A percentile compares a stretch with the other conserved stretches of the same genome.
phyloP scores from a whole-genome alignment of 2,329 filamentous ascomycete genomes.

The Fusarium bulbicola region DNA sequence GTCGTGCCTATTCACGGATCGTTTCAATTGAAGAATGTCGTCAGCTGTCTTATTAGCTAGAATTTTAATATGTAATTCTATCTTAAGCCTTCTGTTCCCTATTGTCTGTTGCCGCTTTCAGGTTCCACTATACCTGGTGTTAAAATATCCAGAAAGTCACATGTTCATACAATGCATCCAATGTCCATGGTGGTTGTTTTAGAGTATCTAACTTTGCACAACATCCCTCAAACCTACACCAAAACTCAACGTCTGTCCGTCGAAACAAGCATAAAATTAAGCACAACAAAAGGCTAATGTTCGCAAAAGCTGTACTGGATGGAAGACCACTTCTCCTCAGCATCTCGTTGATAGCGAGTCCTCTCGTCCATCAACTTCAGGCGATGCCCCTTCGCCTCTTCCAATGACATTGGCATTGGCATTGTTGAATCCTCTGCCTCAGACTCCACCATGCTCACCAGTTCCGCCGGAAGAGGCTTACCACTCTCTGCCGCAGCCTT shows the following conservation, averaged over 20 bases:
- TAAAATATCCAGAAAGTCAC: not conserved
- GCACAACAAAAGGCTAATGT: not conserved
- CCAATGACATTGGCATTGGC: slow-evolving; percentile 22
- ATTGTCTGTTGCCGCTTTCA: not conserved
- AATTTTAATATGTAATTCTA: not conserved
- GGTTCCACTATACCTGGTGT: not conserved
- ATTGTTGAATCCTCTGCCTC: not conserved
- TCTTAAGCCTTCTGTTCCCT: accelerated
- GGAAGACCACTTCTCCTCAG: accelerated
- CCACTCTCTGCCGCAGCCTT: not conserved
- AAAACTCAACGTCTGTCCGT: not conserved
- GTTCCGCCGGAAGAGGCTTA: slow-evolving; percentile 1
- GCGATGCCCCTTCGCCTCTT: slow-evolving; percentile 26
- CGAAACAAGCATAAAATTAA: not conserved
- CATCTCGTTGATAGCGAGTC: not conserved
- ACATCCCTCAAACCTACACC: not conserved
- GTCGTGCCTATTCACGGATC: not conserved
- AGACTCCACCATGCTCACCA: slow-evolving; percentile 9
- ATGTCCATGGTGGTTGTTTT: not conserved
- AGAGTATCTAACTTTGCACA: not conserved
- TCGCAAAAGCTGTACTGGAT: slow-evolving; percentile 30
- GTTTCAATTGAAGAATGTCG: not conserved
- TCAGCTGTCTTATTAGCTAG: not conserved
- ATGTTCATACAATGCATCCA: accelerated
- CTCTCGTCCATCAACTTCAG: slow-evolving; percentile 25